Evolutionary conservation across 2,329 filamentous ascomycete species (phyloP).

Genomic region (Colletotrichum cuscutae): DNA sequence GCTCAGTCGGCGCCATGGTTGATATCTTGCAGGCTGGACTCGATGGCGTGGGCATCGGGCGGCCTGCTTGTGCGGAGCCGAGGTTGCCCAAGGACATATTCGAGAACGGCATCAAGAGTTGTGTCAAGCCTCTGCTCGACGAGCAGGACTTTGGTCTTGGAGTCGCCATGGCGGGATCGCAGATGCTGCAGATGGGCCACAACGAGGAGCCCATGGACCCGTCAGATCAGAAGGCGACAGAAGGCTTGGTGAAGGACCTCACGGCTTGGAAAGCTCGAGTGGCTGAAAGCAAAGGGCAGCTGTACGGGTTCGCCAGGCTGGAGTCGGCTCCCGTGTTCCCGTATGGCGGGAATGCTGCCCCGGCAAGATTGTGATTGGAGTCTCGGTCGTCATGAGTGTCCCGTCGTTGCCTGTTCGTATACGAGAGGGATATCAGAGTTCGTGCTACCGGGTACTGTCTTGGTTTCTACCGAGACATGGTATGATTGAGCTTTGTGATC

Average conservation of each 20-base stretch:
- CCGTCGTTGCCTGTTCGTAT: neutral
- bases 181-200: neutral
- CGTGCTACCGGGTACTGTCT: neutral
- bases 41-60: slow-evolving; percentile 67
- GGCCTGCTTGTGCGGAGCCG: slow-evolving; percentile 44
- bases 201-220: neutral
- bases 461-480: neutral
- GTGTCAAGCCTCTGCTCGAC: neutral
- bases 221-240: neutral
- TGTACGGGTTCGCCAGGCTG: neutral
- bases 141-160: neutral
- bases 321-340: neutral
- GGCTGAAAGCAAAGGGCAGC: neutral
- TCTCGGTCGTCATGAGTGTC: neutral
- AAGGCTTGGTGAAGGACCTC: neutral
- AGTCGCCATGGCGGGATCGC: neutral
- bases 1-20: slow-evolving; percentile 66
- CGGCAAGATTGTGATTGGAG: neutral
- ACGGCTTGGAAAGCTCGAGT: neutral
- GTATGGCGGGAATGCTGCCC: neutral
- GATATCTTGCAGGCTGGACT: slow-evolving; percentile 60
- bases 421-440: neutral
- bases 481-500: neutral
- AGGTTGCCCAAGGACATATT: neutral
- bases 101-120: neutral